phyloP scores from a whole-genome alignment of 2,329 filamentous ascomycete genomes.

The Alternaria sp. region DNA sequence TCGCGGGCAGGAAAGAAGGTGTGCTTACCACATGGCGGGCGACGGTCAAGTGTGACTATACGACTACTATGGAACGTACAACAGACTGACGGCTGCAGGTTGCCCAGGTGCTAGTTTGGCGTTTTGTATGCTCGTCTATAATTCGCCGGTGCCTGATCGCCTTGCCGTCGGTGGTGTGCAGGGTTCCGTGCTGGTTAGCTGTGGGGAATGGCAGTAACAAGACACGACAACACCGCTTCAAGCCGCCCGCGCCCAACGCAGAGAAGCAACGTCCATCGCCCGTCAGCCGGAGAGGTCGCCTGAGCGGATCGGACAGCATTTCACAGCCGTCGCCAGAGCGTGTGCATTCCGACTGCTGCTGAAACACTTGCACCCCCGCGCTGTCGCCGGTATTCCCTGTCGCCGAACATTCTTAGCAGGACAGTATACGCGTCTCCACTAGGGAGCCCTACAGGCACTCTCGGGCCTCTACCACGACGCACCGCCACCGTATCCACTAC shows the following conservation, averaged over 20 bases:
- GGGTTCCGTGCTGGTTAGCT: conserved; percentile 12
- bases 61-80: conserved; percentile 1
- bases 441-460: conserved; percentile 18
- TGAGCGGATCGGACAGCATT: not conserved
- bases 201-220: conserved; percentile 12
- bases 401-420: conserved; percentile 41
- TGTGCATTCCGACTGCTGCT: conserved; percentile 19
- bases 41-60: conserved; percentile 5
- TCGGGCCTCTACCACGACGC: conserved; percentile 3
- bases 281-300: conserved; percentile 1
- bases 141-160: conserved; percentile 33
- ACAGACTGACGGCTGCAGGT: conserved; percentile 4
- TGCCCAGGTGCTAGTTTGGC: conserved; percentile 10
- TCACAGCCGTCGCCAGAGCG: not conserved
- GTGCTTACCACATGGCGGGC: conserved; percentile 38
- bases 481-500: conserved; percentile 1
- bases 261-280: not conserved
- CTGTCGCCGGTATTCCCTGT: conserved; percentile 27
- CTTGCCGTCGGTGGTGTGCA: conserved; percentile 18
- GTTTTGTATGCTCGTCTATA: conserved; percentile 6
- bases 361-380: conserved; percentile 40
- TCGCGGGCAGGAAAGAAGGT: conserved; percentile 17
- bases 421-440: conserved; percentile 32
- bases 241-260: conserved; percentile 8
- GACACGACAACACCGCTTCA: conserved; percentile 17